Conservation (phyloP, 2,329 filamentous ascomycete species). For the Alternaria arborescens region DNA sequence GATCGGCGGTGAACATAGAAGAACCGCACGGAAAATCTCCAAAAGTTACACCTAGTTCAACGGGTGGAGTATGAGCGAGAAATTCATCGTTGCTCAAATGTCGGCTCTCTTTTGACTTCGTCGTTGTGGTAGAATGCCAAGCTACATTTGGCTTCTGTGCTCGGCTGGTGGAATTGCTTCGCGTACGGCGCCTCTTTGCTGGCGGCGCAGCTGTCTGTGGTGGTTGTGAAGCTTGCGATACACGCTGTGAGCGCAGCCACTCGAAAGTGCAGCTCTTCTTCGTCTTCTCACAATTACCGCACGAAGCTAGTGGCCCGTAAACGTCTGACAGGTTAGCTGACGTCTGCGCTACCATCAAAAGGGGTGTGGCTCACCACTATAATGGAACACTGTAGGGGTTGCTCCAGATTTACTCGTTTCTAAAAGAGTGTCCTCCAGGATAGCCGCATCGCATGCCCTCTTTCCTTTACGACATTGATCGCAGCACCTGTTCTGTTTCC, state of each 20-base stretch:
- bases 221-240: slow-evolving; percentile 39
- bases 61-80: slow-evolving; percentile 13
- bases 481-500: slow-evolving; percentile 57
- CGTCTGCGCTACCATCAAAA: neutral
- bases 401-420: slow-evolving; percentile 32
- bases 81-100: slow-evolving; percentile 8
- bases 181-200: slow-evolving; percentile 43
- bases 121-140: neutral
- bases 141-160: slow-evolving; percentile 5
- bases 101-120: neutral
- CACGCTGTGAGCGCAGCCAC: slow-evolving; percentile 52
- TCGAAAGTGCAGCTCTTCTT: slow-evolving; percentile 57
- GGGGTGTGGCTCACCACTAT: slow-evolving; percentile 41
- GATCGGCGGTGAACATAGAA: slow-evolving; percentile 21
- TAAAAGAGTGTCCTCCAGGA: slow-evolving; percentile 46
- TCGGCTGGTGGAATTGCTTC: slow-evolving; percentile 21
- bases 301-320: slow-evolving; percentile 47
- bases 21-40: slow-evolving; percentile 39
- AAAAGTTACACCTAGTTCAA: slow-evolving; percentile 38
- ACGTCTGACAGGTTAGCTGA: slow-evolving; percentile 41
- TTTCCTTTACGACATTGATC: slow-evolving; percentile 59
- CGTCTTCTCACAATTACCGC: slow-evolving; percentile 56
- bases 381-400: slow-evolving; percentile 44
- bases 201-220: slow-evolving; percentile 29
- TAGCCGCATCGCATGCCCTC: slow-evolving; percentile 55